Evolutionary conservation across 208 protist genomes (phyloP).

Genomic region (Wallacemonas sp.): DNA sequence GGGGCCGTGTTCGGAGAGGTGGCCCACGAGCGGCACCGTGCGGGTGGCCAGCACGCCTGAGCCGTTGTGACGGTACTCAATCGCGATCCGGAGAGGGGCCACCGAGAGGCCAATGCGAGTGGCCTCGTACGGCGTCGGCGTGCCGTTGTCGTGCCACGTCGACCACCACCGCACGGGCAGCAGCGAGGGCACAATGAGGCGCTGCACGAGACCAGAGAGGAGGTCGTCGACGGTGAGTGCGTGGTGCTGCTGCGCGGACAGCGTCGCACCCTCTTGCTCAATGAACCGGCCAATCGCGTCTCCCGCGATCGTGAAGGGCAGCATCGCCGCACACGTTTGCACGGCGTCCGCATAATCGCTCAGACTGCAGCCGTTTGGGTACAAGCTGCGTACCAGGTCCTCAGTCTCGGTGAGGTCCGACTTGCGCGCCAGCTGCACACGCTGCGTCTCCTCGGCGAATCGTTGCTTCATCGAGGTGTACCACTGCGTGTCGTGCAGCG

Average conservation of each 20-base stretch:
- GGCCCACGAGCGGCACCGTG: slow-evolving; percentile 38
- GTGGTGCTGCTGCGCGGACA: slow-evolving; percentile 18
- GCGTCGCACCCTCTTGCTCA: slow-evolving; percentile 27
- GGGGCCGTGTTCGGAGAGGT: slow-evolving; percentile 34
- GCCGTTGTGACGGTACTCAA: slow-evolving; percentile 54
- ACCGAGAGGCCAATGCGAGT: slow-evolving; percentile 41
- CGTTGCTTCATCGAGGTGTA: slow-evolving; percentile 48
- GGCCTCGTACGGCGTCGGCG: slow-evolving; percentile 7
- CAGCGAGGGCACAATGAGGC: slow-evolving; percentile 49
- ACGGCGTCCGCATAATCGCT: slow-evolving; percentile 71
- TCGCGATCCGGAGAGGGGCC: slow-evolving; percentile 41
- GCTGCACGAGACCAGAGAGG: slow-evolving; percentile 35
- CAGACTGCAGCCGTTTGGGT: slow-evolving; percentile 63
- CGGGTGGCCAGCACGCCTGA: slow-evolving; percentile 25
- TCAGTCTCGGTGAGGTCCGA: slow-evolving; percentile 42
- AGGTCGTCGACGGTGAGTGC: slow-evolving; percentile 54
- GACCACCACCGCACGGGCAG: slow-evolving; percentile 70
- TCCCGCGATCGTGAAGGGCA: slow-evolving; percentile 51
- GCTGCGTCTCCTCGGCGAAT: slow-evolving; percentile 33
- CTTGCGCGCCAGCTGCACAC: slow-evolving; percentile 23
- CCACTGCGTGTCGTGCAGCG: slow-evolving; percentile 45
- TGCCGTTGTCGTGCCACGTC: neutral
- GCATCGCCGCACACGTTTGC: slow-evolving; percentile 70
- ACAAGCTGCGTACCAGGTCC: slow-evolving; percentile 61
- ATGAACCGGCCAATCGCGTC: slow-evolving; percentile 35